Evolutionary conservation across 2,329 filamentous ascomycete genomes (phyloP).

Genomic region (Myriosclerotinia duriaeana): DNA sequence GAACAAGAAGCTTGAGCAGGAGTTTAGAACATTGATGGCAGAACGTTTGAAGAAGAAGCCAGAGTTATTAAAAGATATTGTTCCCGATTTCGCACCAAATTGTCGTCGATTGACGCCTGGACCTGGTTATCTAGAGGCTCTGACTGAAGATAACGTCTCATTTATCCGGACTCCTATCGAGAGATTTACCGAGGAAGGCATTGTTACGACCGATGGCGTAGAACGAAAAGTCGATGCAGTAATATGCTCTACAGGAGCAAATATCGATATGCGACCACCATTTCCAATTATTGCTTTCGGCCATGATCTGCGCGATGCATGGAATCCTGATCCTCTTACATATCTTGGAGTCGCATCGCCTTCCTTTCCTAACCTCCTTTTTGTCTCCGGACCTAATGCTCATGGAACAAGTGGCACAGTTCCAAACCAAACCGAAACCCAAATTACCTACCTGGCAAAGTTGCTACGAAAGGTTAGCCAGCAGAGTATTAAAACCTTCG

Average conservation of each 20-base stretch:
- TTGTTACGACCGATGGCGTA: conserved; percentile 58
- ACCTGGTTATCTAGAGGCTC: conserved; percentile 64
- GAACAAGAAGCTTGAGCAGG: conserved; percentile 41
- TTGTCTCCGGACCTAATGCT: conserved; percentile 60
- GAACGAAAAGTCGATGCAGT: conserved; percentile 61
- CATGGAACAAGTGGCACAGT: conserved; percentile 60
- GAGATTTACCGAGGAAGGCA: conserved; percentile 58
- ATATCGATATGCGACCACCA: conserved; percentile 56
- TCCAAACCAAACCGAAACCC: conserved; percentile 65
- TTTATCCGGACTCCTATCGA: conserved; percentile 58
- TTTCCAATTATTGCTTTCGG: conserved; percentile 60
- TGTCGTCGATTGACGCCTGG: conserved; percentile 47
- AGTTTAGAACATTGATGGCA: conserved; percentile 45
- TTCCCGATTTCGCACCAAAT: conserved; percentile 48
- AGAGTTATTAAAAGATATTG: conserved; percentile 37
- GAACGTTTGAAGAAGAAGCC: conserved; percentile 46
- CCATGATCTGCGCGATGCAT: conserved; percentile 54
- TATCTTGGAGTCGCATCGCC: conserved; percentile 65
- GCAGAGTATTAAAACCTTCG: conserved; percentile 64
- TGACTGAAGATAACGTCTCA: conserved; percentile 60
- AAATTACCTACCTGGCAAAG: conserved; percentile 64
- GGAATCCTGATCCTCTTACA: conserved; percentile 61
- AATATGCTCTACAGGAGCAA: conserved; percentile 68
- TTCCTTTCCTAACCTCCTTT: conserved; percentile 66
- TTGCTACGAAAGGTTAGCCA: conserved; percentile 64